These are phyloP conservation scores for Microthlaspi erraticum DNA, from an alignment of 345 rosid genomes.

Conservation along the genomic window DNA sequence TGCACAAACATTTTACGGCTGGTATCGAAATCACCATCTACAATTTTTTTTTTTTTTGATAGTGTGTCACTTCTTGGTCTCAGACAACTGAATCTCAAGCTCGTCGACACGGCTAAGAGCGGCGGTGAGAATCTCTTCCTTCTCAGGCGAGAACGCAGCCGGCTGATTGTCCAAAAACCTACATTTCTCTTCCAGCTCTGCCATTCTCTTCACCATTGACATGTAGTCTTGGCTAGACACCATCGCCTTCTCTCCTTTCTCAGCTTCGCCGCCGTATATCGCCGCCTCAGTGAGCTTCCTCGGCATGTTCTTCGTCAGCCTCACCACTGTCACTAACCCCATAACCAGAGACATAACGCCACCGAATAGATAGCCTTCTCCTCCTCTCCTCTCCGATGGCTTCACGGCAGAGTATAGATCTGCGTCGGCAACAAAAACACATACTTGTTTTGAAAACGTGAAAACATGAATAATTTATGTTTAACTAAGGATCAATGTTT, in stretches of 20 bases:
- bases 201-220: conserved; percentile 74
- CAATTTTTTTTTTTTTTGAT: too few species aligned
- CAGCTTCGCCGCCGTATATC: conserved; percentile 48
- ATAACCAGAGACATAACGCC: conserved; percentile 65
- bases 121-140: conserved; percentile 72
- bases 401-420: conserved; percentile 41
- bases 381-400: conserved; percentile 42
- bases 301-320: conserved; percentile 65
- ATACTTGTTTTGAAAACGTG: conserved; percentile 3
- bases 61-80: conserved; percentile 60
- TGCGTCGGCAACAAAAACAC: background rate
- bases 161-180: conserved; percentile 49
- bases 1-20: too few species aligned
- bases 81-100: conserved; percentile 67
- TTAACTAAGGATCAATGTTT: background rate
- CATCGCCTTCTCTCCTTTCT: conserved; percentile 40
- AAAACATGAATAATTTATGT: background rate
- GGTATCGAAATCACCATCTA: too few species aligned
- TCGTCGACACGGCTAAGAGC: conserved; percentile 64
- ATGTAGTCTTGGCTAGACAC: conserved; percentile 59
- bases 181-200: conserved; percentile 71
- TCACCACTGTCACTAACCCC: conserved; percentile 68
- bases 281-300: conserved; percentile 63
- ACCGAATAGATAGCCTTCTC: conserved; percentile 49
- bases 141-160: conserved; percentile 59